Percentiles rank a stretch among this genome's conserved stretches.
These are phyloP conservation scores for Eutrema heterophyllum DNA, from an alignment of 345 rosid species.

Conservation along the genomic window DNA sequence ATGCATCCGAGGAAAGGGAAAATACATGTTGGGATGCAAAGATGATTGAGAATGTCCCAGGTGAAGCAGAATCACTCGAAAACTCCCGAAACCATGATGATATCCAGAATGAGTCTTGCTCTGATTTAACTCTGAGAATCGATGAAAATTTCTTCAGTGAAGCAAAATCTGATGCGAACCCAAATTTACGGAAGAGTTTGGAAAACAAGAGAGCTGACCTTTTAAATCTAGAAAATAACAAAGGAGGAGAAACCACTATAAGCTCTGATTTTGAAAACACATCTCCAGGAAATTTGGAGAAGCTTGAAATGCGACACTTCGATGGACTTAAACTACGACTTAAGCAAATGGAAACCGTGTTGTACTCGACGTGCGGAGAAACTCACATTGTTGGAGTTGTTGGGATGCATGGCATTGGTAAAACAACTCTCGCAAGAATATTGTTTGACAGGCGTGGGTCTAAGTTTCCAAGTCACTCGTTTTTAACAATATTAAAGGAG, in stretches of 20 bases:
- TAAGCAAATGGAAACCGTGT: background rate
- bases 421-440: background rate
- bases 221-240: background rate
- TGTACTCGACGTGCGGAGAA: background rate
- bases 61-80: background rate
- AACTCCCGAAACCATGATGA: background rate
- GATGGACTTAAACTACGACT: background rate
- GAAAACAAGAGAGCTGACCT: background rate
- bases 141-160: background rate
- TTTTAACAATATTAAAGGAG: background rate
- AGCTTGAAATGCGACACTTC: background rate
- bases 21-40: background rate
- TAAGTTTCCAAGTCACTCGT: background rate
- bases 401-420: conserved; percentile 17
- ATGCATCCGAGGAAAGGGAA: background rate
- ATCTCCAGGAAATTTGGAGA: background rate
- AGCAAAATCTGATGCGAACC: background rate
- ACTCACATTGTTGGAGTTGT: conserved; percentile 21
- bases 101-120: background rate
- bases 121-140: background rate
- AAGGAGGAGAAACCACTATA: background rate
- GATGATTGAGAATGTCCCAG: background rate
- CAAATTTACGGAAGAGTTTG: background rate
- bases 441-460: background rate
- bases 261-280: background rate